Percentiles rank a stretch among this genome's conserved stretches.
Evolutionary conservation across 1,139 yeast species (phyloP).

Genomic region (Kurtzmaniella quercitrusa): DNA sequence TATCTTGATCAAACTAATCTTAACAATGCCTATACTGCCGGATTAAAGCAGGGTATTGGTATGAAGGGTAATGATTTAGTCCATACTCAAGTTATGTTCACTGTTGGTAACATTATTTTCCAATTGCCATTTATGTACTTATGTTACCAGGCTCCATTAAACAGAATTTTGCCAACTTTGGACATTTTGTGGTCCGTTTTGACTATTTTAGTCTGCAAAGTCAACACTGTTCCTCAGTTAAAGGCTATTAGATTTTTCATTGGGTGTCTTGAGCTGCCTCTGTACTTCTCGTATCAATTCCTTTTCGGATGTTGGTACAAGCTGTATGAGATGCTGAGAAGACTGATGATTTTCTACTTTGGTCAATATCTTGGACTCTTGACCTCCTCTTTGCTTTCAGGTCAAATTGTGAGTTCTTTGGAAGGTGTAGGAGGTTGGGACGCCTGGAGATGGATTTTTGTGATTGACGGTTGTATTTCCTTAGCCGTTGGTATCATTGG

Average conservation of each 20-base stretch:
- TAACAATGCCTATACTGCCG: slow-evolving; percentile 67
- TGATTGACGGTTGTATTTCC: slow-evolving; percentile 62
- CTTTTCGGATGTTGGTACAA: slow-evolving; percentile 43
- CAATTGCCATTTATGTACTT: slow-evolving; percentile 46
- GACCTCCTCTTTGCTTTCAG: slow-evolving; percentile 61
- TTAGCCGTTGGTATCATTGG: slow-evolving; percentile 60
- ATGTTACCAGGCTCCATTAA: slow-evolving; percentile 44
- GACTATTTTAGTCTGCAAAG: slow-evolving; percentile 52
- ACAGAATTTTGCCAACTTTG: slow-evolving; percentile 51
- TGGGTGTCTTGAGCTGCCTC: slow-evolving; percentile 55
- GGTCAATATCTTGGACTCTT: slow-evolving; percentile 60
- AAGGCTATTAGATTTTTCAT: slow-evolving; percentile 57
- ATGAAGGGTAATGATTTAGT: slow-evolving; percentile 67
- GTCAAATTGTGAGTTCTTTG: slow-evolving; percentile 49
- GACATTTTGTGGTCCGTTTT: slow-evolving; percentile 66
- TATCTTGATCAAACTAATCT: slow-evolving; percentile 59
- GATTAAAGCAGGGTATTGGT: slow-evolving; percentile 53
- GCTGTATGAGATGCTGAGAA: slow-evolving; percentile 48
- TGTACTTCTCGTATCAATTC: slow-evolving; percentile 57
- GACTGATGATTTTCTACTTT: slow-evolving; percentile 57
- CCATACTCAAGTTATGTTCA: slow-evolving; percentile 54
- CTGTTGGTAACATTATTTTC: slow-evolving; percentile 55
- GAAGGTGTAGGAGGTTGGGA: slow-evolving; percentile 45
- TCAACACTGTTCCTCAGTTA: slow-evolving; percentile 42
- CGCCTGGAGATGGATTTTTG: slow-evolving; percentile 75